phyloP scores from a whole-genome alignment of 164 flowering plant species.

The Saururus chinensis region DNA sequence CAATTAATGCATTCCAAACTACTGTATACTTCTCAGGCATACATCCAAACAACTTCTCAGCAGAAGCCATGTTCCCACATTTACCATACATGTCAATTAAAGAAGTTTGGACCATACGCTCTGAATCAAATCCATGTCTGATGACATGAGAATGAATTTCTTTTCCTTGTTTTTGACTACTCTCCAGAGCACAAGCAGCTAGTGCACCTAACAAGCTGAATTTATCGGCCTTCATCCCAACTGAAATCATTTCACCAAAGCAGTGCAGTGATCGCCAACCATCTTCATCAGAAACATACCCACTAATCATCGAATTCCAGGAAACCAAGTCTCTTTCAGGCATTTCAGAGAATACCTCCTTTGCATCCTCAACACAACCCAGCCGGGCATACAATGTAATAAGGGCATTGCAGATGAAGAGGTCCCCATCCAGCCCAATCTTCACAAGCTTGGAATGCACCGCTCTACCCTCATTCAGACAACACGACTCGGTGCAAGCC shows the following conservation, averaged over 20 bases:
- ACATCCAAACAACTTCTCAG: conserved; percentile 33
- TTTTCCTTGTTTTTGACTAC: conserved; percentile 19
- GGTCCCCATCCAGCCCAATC: conserved; percentile 37
- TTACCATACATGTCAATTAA: conserved; percentile 61
- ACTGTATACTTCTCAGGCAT: conserved; percentile 23
- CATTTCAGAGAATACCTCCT: conserved; percentile 52
- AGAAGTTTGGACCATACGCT: conserved; percentile 44
- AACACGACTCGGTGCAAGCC: conserved; percentile 28
- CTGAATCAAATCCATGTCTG: conserved; percentile 14
- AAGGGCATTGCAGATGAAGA: conserved; percentile 45
- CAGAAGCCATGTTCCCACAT: conserved; percentile 35
- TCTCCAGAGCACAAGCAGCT: conserved; percentile 35
- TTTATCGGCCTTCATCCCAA: conserved; percentile 28
- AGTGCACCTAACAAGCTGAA: conserved; percentile 35
- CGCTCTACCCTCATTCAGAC: conserved; percentile 29
- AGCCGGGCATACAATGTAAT: conserved; percentile 45
- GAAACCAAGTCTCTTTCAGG: conserved; percentile 42
- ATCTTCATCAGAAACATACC: conserved; percentile 37
- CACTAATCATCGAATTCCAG: conserved; percentile 71
- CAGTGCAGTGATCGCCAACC: conserved; percentile 27
- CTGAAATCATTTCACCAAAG: conserved; percentile 29
- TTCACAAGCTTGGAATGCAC: conserved; percentile 38
- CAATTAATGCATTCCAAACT: conserved; percentile 55
- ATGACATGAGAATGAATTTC: conserved; percentile 33
- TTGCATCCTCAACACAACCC: conserved; percentile 34